phyloP scores from a whole-genome alignment of 192 early-diverging fungal species.

The Phycomyces nitens region DNA sequence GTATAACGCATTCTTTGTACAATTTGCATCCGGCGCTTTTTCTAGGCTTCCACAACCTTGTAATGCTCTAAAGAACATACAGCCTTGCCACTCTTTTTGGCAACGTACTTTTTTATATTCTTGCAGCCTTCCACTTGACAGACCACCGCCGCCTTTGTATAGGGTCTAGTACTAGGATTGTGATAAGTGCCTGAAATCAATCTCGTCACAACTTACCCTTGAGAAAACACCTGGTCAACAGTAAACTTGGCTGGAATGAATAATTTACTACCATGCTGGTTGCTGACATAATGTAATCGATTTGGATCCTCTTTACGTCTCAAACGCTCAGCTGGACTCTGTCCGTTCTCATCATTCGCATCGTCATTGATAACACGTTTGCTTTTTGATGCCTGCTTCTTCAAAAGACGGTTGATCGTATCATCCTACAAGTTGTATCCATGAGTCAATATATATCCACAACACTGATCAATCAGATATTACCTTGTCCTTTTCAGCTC shows the following conservation, averaged over 20 bases:
- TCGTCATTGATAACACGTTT: constrained; percentile 47
- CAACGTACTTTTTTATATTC: constrained; percentile 19
- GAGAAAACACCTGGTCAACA: constrained; percentile 15
- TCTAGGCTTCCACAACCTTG: constrained; percentile 12
- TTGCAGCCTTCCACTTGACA: constrained; percentile 22
- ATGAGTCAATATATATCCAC: background rate
- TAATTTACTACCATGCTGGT: background rate
- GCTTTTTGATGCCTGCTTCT: constrained; percentile 75
- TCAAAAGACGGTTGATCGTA: constrained; percentile 76
- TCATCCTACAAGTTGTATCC: constrained; percentile 33
- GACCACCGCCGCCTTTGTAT: background rate
- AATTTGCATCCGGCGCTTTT: background rate
- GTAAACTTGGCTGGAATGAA: constrained; percentile 16
- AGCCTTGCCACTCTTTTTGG: constrained; percentile 19
- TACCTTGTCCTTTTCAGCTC: constrained; percentile 70
- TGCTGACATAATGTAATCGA: constrained; percentile 14
- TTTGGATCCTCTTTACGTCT: constrained; percentile 12
- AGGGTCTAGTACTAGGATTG: background rate
- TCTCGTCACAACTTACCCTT: background rate
- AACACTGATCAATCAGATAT: background rate
- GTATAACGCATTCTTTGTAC: no score
- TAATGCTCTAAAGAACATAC: constrained; percentile 31
- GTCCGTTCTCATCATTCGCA: constrained; percentile 15
- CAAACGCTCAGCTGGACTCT: constrained; percentile 9
- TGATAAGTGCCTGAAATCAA: background rate